These are phyloP conservation scores for Ophiostoma tasmaniense DNA, from an alignment of 2,329 filamentous ascomycete genomes.

Conservation along the genomic window DNA sequence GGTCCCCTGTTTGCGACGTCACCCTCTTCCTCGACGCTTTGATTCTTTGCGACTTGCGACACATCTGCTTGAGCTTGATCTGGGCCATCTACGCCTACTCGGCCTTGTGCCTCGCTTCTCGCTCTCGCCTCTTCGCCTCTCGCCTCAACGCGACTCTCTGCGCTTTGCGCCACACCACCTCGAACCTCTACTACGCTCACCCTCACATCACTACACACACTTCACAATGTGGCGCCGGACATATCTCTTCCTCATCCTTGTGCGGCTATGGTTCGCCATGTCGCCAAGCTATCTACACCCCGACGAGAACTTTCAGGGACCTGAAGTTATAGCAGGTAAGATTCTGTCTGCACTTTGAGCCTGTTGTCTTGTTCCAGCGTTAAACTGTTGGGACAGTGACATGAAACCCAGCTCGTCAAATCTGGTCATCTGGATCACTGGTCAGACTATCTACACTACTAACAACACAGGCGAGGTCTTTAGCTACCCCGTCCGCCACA, in stretches of 20 bases:
- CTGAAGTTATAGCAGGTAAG: conserved; percentile 89
- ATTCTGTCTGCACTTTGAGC: not conserved
- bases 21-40: not conserved
- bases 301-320: conserved; percentile 98
- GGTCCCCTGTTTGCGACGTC: conserved; percentile 12
- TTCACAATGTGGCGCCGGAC: conserved; percentile 76
- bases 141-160: conserved; percentile 2
- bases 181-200: not conserved
- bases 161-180: not conserved
- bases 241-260: conserved; percentile 74
- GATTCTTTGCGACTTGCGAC: not conserved
- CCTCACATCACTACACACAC: conserved; percentile 9
- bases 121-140: too few species aligned
- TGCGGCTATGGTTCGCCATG: conserved; percentile 88
- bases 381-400: not conserved
- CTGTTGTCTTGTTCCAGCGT: too few species aligned
- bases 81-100: not conserved
- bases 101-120: too few species aligned
- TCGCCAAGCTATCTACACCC: conserved; percentile 95
- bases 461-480: conserved; percentile 69
- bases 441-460: not conserved
- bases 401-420: not conserved
- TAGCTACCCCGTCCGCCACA: conserved; percentile 77
- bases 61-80: not conserved
- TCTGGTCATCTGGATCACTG: too few species aligned